Evolutionary conservation across 768 basidiomycete species (phyloP).

Genomic region (Tylopilus sp.): DNA sequence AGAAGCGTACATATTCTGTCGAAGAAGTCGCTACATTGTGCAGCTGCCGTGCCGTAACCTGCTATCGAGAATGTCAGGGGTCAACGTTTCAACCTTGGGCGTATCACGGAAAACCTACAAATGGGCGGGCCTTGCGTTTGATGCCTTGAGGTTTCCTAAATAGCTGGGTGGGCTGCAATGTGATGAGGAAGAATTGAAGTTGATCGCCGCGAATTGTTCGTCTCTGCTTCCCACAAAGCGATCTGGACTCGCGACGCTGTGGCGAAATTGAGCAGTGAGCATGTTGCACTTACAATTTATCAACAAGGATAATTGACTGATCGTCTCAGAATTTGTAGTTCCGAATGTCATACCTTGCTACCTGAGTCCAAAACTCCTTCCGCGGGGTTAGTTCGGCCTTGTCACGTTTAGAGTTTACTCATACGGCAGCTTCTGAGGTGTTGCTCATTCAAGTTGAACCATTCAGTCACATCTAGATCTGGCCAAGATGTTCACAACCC

Average conservation of each 20-base stretch:
- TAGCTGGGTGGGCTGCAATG: not conserved
- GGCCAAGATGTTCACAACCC: conserved; percentile 10
- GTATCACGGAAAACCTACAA: not conserved
- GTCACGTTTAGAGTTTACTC: too few species aligned
- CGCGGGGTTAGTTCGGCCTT: too few species aligned
- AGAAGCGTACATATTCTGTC: too few species aligned
- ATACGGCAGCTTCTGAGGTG: not conserved
- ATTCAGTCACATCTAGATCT: not conserved
- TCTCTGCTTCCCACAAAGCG: not conserved
- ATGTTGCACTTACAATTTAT: not conserved
- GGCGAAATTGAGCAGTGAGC: not conserved
- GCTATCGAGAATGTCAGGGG: too few species aligned
- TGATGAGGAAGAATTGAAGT: not conserved
- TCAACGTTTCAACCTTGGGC: too few species aligned
- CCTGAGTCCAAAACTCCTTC: not conserved
- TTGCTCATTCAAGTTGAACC: not conserved
- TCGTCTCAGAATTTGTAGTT: too few species aligned
- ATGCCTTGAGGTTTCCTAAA: not conserved
- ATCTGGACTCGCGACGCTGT: not conserved
- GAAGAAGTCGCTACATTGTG: too few species aligned
- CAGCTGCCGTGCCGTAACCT: too few species aligned
- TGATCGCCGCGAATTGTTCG: not conserved
- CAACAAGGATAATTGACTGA: too few species aligned
- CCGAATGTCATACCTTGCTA: not conserved
- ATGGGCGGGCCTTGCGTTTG: not conserved